Evolutionary conservation across 108 stramenopile genomes (phyloP), one percentile per base, ranked within the genome.

Genomic region (Skeletonema grethae): DNA sequence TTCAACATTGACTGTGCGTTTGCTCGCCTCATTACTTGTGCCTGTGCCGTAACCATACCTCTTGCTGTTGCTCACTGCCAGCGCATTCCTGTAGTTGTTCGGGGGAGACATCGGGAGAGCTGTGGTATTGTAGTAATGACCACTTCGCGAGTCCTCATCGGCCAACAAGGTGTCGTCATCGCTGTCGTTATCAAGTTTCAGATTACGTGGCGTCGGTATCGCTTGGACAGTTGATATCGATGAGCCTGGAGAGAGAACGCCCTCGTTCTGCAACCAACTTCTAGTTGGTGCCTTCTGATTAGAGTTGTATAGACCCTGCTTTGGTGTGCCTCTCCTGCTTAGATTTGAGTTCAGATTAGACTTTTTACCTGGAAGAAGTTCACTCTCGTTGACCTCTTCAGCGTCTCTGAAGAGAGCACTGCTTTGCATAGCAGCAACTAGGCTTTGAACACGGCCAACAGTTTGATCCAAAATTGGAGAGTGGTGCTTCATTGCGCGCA

Each of bases 121-220:
- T 53, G 69, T 64, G 30, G 79, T 73, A 20, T 69, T 36, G 15
- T 53, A 48, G 12, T 80, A 80, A 18, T 55, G 70, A 6, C 73
- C 46, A 56, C 41, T 46, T 22, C 61, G 28, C 4, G 65, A 50
- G 35, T 29, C 41, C 10, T 80, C 59, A 34, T 41, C 43, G 29
- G 70, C 61, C 12, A 46, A 16, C 28, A 68, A 16, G 10, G 56
- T 63, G 35, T 65, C 61, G 36, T 60, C 61, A 10, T 58, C 65
- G 22, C 35, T 61, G 4, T 69, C 67, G 41, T 45, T 60, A 12
- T 73, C 73, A 22, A 74, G 58, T 32, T 73, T 63, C 46, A 80
- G 56, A 46, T 80, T 59, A 34, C 79, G 67, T 16, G 79, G 79
- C 13, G 79, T 80, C 15, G 79, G 79, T 45, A 73, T 57, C 35